Evolutionary conservation across 1,284 basidiomycete species (phyloP), one percentile per base, ranked within the genome.

Genomic region (Trichosporon coremiiforme): DNA sequence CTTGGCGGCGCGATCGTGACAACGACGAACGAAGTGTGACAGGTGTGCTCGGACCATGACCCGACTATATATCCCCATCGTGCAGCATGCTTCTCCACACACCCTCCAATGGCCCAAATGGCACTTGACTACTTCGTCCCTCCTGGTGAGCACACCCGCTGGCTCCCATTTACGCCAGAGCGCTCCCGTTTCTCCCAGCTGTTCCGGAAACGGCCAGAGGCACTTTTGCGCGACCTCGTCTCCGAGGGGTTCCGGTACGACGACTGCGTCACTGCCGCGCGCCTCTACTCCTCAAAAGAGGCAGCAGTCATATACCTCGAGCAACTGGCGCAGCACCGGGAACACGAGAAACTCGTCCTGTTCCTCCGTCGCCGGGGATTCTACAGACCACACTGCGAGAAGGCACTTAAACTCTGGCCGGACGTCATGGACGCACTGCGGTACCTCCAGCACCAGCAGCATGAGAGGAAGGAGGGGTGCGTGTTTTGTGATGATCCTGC

Each of bases 371-470:
- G 57, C 6, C 12, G 57, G 6, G 57, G 57, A 4, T 60, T 60
- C 31, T 60, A 60, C 17, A 4, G 22, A 10, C 57, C 57, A 9
- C 57, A 60, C 31, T 60, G 57, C 31, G 17, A 33, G 9, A 60
- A 60, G 31, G 57, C 57, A 3, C 57, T 60, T 15, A n/a, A n/a
- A 4, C 29, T 60, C 15, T 60, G 57, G 57, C 57, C 57, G 3
- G 57, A 60, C 31, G 29, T 60, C 31, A 60, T 60, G 57, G 57
- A 60, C 15, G 57, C 57, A 7, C 57, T 60, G 15, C 57, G 17
- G 15, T 60, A 33, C 15, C 31, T 60, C 4, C 57, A 60, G 17
- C 57, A 60, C 31, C 57, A 60, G 57, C 20, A 60, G 57, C 57
- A 60, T n/a, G 31, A 6, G 15, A 17, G 13, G 31, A 60, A n/a